Evolutionary conservation across 768 basidiomycete species (phyloP).

Genomic region (Termitomyces sp.): DNA sequence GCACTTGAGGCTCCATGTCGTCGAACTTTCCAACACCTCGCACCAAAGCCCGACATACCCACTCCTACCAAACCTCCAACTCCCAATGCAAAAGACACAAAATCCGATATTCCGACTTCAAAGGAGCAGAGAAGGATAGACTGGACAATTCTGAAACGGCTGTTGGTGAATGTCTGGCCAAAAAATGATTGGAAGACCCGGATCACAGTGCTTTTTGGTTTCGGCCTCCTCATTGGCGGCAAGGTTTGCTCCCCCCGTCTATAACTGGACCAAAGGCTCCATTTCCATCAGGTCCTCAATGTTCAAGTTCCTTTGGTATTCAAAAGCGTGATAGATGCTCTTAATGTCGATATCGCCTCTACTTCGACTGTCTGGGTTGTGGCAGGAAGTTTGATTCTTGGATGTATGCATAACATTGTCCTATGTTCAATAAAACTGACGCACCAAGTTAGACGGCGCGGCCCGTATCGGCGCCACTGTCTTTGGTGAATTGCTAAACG

Average conservation of each 20-base stretch:
- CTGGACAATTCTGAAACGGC: slow-evolving; percentile 78
- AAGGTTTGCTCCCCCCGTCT: slow-evolving; percentile 53
- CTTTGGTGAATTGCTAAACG: slow-evolving; percentile 89
- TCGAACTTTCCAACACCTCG: slow-evolving; percentile 15
- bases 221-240: slow-evolving; percentile 73
- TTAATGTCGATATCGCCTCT: slow-evolving; percentile 78
- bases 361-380: slow-evolving; percentile 84
- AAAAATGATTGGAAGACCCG: slow-evolving; percentile 79
- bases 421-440: neutral
- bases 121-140: slow-evolving; percentile 67
- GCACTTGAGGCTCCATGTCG: neutral
- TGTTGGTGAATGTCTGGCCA: slow-evolving; percentile 94
- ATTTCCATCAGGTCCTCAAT: slow-evolving; percentile 65
- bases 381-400: slow-evolving; percentile 84
- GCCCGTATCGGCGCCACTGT: slow-evolving; percentile 88
- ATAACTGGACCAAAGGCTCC: neutral
- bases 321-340: slow-evolving; percentile 83
- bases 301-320: slow-evolving; percentile 98
- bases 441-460: slow-evolving; percentile 62
- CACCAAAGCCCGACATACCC: slow-evolving; percentile 13
- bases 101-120: slow-evolving; percentile 23
- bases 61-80: slow-evolving; percentile 7
- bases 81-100: neutral
- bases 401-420: slow-evolving; percentile 57
- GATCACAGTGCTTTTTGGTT: slow-evolving; percentile 75